Conservation (phyloP, 805 yeast species). For the Yamadazyma scolyti region DNA sequence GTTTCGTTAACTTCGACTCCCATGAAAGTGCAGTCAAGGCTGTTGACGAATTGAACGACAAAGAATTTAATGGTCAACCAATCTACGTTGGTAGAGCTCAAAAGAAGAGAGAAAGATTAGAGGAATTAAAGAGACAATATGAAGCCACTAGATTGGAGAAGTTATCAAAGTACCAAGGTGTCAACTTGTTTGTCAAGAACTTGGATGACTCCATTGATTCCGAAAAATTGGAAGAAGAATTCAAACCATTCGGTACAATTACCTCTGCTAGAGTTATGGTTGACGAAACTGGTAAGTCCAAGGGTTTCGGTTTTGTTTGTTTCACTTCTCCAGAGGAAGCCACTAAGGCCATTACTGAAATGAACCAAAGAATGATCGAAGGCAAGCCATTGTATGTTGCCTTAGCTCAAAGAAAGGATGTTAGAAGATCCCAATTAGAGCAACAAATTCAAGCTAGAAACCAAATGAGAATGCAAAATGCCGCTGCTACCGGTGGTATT, state of each 20-base stretch:
- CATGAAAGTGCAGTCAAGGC: slow-evolving; percentile 90
- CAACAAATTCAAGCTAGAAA: slow-evolving; percentile 98
- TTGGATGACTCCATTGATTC: slow-evolving; percentile 91
- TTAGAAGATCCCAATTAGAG: slow-evolving; percentile 92
- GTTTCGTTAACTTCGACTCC: slow-evolving; percentile 85
- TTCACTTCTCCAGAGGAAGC: slow-evolving; percentile 98
- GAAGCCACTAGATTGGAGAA: slow-evolving; percentile 91
- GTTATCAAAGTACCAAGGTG: slow-evolving; percentile 93
- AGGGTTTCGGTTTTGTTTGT: slow-evolving; percentile 98
- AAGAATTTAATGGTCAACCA: slow-evolving; percentile 79
- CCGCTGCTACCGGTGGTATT: slow-evolving; percentile 75
- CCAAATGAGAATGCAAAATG: slow-evolving; percentile 98
- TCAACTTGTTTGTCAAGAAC: slow-evolving; percentile 94
- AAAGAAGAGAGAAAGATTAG: slow-evolving; percentile 96
- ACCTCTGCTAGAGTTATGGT: slow-evolving; percentile 96
- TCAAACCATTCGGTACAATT: slow-evolving; percentile 89
- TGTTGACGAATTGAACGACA: slow-evolving; percentile 86
- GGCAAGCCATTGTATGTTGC: slow-evolving; percentile 98
- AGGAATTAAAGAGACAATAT: slow-evolving; percentile 91
- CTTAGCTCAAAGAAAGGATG: slow-evolving; percentile 97
- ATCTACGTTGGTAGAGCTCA: slow-evolving; percentile 98
- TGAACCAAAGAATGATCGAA: slow-evolving; percentile 94
- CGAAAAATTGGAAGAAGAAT: slow-evolving; percentile 87
- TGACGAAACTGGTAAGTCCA: slow-evolving; percentile 90
- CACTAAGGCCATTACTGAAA: slow-evolving; percentile 94